Evolutionary conservation across 345 rosid species (phyloP), one percentile per base, ranked within the genome.

Genomic region (Pugionium cornutum): DNA sequence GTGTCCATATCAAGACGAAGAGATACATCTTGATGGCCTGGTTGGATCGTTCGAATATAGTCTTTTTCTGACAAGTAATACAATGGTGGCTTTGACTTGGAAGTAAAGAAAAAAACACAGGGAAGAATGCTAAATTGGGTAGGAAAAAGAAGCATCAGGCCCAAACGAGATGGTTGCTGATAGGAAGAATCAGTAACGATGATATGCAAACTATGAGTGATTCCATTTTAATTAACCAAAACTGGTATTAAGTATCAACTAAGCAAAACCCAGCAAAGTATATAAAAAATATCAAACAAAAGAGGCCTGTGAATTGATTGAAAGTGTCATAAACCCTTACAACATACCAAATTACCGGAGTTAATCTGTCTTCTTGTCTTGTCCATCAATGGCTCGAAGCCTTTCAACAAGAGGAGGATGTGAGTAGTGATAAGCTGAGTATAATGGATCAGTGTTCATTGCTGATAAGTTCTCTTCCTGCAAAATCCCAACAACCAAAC

Each of bases 381-480:
- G 57, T 74, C 77, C 81, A 62, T 87, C 96, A 6, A 95, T 70
- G 26, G 92, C 97, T 18, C 86, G 81, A 80, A 95, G 77, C 75
- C 99, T 83, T 79, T 95, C 99, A 0, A 89, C 99, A 18, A 91
- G 88, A 4, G 96, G 95, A 65, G 97, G 97, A 63, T 89, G 99
- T 53, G 99, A 95, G 70, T 95, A 89, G 81, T 95, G 99, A 77
- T 91, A 91, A 3, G 97, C 90, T 1, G 97, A 95, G 82, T 89
- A 91, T 91, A 92, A 89, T 27, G 96, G 99, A 82, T 91, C 97
- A 0, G 97, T 89, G 64, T 95, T 91, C 97, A 95, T 89, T 4
- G 98, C 86, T 6, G 97, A 89, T 66, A 95, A 81, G 75, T 95
- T 95, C 70, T 95, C 99, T 79, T 89, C 99, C 97, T 95, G 94